Percentiles rank a stretch among this genome's conserved stretches.
Evolutionary conservation across 2,329 filamentous ascomycete genomes (phyloP).

Genomic region (Fonsecaea erecta): DNA sequence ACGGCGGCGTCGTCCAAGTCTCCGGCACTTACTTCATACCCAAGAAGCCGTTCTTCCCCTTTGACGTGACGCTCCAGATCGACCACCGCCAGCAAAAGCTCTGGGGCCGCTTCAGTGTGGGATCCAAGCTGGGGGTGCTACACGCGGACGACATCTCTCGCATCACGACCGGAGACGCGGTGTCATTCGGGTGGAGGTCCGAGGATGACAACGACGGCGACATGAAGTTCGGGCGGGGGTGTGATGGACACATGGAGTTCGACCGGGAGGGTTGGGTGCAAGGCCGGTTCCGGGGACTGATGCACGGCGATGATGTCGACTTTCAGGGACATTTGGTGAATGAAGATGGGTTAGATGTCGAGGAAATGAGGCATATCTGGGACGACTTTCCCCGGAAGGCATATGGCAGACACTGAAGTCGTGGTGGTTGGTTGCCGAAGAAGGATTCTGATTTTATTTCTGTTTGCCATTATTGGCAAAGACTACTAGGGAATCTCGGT

Average conservation of each 20-base stretch:
- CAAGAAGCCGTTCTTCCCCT: not conserved
- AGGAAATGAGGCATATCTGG: conserved; percentile 23
- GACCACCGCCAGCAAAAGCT: conserved; percentile 16
- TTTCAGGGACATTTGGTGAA: conserved; percentile 23
- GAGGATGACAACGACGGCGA: conserved; percentile 18
- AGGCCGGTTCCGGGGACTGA: conserved; percentile 24
- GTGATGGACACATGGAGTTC: conserved; percentile 29
- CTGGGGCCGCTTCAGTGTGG: conserved; percentile 26
- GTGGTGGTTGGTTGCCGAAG: not conserved
- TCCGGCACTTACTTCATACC: conserved; percentile 30
- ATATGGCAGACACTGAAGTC: conserved; percentile 24
- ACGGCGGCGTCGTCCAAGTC: conserved; percentile 10
- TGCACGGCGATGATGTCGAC: conserved; percentile 21
- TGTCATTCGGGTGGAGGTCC: conserved; percentile 28
- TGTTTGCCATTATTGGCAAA: too few relatives aligned
- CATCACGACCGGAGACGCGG: not conserved
- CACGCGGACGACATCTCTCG: conserved; percentile 16
- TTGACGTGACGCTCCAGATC: conserved; percentile 9
- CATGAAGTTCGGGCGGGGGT: conserved; percentile 28
- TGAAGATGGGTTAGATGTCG: conserved; percentile 10
- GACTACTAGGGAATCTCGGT: too few relatives aligned
- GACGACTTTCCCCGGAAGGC: conserved; percentile 27
- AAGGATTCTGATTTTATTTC: too few relatives aligned
- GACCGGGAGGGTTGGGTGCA: conserved; percentile 21
- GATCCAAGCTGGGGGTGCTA: conserved; percentile 19